Evolutionary conservation across 106 monocot species (phyloP).

Genomic region (Iris macrosiphon): DNA sequence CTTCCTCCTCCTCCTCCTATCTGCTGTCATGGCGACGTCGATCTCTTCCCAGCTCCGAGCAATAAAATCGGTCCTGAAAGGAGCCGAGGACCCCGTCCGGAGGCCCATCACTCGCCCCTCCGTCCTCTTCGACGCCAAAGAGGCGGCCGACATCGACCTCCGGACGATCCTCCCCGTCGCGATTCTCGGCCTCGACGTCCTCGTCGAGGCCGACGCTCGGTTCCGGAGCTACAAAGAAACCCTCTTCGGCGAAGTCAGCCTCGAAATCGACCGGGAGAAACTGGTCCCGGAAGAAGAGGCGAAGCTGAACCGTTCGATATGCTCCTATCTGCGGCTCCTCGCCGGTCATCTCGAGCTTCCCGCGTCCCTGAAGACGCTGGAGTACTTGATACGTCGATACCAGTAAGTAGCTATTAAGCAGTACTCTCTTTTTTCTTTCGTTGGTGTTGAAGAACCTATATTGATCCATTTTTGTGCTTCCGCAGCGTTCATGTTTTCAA

Average conservation of each 20-base stretch:
- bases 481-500: constrained; percentile 83
- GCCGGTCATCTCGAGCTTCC: constrained; percentile 55
- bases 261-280: constrained; percentile 71
- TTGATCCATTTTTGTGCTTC: background rate
- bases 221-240: constrained; percentile 56
- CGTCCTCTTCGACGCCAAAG: constrained; percentile 69
- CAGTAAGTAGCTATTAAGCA: constrained; percentile 38
- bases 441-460: background rate
- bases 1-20: background rate
- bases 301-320: constrained; percentile 59
- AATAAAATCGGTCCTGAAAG: constrained; percentile 51
- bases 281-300: constrained; percentile 64
- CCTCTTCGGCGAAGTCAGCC: constrained; percentile 60
- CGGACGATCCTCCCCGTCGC: constrained; percentile 66
- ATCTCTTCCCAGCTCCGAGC: constrained; percentile 63
- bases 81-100: constrained; percentile 21
- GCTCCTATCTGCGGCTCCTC: constrained; percentile 62
- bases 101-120: constrained; percentile 73
- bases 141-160: constrained; percentile 85
- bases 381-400: constrained; percentile 90
- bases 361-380: constrained; percentile 69
- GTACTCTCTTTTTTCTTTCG: background rate
- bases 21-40: constrained; percentile 19
- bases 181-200: constrained; percentile 62
- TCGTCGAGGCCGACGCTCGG: constrained; percentile 34